A percentile compares a stretch with the other conserved stretches of the same genome.
Conservation (phyloP, 2,329 filamentous ascomycete genomes). For the Penicillium sclerotigenum region DNA sequence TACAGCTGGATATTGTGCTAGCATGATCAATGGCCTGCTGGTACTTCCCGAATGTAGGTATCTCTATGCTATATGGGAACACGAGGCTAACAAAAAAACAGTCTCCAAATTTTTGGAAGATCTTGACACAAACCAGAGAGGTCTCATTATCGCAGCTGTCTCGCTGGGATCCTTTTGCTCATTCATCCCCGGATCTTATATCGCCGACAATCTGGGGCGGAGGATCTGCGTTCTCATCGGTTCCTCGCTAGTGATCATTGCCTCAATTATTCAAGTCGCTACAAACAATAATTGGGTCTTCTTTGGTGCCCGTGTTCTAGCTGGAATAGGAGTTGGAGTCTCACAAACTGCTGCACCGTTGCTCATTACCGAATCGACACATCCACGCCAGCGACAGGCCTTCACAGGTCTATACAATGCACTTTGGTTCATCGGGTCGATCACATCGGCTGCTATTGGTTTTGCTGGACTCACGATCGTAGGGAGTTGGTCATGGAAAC, state of each 20-base stretch:
- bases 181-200: conserved; percentile 24
- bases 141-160: conserved; percentile 24
- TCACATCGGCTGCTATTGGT: conserved; percentile 16
- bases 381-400: conserved; percentile 28
- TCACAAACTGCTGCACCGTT: conserved; percentile 31
- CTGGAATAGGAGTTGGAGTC: conserved; percentile 40
- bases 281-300: conserved; percentile 24
- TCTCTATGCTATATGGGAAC: not conserved
- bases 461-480: conserved; percentile 17
- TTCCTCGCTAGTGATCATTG: conserved; percentile 28
- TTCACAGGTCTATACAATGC: conserved; percentile 34
- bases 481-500: conserved; percentile 51
- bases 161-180: conserved; percentile 22
- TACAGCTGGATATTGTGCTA: conserved; percentile 25
- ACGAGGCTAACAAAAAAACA: conserved; percentile 5
- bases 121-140: conserved; percentile 16
- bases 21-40: conserved; percentile 25
- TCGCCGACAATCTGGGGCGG: conserved; percentile 46
- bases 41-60: conserved; percentile 24
- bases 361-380: conserved; percentile 31
- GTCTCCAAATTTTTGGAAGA: conserved; percentile 14
- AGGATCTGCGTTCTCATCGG: conserved; percentile 45
- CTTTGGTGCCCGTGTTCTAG: conserved; percentile 28
- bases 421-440: conserved; percentile 26
- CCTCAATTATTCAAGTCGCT: conserved; percentile 25